Percentiles rank a stretch among this genome's conserved stretches.
Evolutionary conservation across 148 eudicot genomes (phyloP).

Genomic region (Mesembryanthemum crystallinum): DNA sequence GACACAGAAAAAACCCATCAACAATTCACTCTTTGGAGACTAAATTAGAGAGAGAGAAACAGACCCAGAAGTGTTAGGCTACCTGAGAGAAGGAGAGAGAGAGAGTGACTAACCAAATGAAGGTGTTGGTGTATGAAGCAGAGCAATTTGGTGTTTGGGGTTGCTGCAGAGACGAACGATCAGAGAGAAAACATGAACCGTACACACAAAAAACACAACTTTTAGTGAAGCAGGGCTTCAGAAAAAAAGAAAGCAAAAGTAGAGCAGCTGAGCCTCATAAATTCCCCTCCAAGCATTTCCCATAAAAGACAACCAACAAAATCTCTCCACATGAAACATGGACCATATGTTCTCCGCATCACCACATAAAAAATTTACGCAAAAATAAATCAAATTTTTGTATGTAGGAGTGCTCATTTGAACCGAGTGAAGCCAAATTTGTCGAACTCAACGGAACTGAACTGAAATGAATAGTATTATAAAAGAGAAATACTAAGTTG

Average conservation of each 20-base stretch:
- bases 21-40: neutral
- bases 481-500: too few relatives aligned
- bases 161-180: conserved; percentile 33
- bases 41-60: neutral
- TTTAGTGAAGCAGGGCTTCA: conserved; percentile 27
- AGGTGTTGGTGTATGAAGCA: conserved; percentile 8
- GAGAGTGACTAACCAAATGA: conserved; percentile 29
- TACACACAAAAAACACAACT: conserved; percentile 25
- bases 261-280: conserved; percentile 54
- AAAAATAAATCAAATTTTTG: too few relatives aligned
- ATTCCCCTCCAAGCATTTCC: conserved; percentile 19
- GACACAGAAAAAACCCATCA: conserved; percentile 5
- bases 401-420: too few relatives aligned
- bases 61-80: neutral
- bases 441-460: too few relatives aligned
- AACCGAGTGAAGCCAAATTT: too few relatives aligned
- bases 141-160: conserved; percentile 4
- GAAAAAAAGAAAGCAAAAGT: conserved; percentile 34
- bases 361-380: conserved; percentile 25
- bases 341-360: conserved; percentile 33
- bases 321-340: conserved; percentile 36
- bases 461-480: too few relatives aligned
- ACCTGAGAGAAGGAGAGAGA: conserved; percentile 8
- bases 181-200: conserved; percentile 18
- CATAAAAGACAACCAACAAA: conserved; percentile 25